Evolutionary conservation across 2,329 filamentous ascomycete genomes (phyloP).

Genomic region (Ascochyta lentis): DNA sequence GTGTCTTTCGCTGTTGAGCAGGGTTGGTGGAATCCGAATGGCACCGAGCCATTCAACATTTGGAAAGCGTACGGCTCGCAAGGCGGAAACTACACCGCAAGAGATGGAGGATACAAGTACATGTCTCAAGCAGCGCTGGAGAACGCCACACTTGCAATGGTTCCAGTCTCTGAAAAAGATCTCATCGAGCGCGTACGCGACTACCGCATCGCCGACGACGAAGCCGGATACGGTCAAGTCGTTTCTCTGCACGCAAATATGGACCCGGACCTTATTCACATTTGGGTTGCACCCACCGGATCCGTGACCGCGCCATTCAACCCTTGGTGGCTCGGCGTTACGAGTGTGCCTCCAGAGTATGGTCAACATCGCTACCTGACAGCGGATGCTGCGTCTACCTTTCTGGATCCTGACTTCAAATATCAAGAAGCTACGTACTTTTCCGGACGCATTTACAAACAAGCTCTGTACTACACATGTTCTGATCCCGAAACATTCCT

Average conservation of each 20-base stretch:
- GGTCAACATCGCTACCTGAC: constrained; percentile 47
- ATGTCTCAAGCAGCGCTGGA: constrained; percentile 48
- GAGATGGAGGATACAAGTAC: constrained; percentile 47
- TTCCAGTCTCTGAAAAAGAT: constrained; percentile 58
- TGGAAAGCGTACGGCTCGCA: constrained; percentile 45
- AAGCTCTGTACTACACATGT: constrained; percentile 41
- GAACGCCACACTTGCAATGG: constrained; percentile 50
- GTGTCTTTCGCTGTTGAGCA: constrained; percentile 46
- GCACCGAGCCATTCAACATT: constrained; percentile 45
- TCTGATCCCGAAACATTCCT: constrained; percentile 32
- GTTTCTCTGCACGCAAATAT: constrained; percentile 34
- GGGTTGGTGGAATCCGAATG: constrained; percentile 45
- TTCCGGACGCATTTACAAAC: constrained; percentile 38
- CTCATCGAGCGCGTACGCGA: constrained; percentile 52
- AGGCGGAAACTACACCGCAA: constrained; percentile 36
- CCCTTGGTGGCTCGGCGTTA: constrained; percentile 47
- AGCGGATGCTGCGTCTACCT: constrained; percentile 41
- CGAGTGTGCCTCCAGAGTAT: constrained; percentile 39
- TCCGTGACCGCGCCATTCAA: constrained; percentile 46
- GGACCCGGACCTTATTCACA: constrained; percentile 41
- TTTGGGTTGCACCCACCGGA: constrained; percentile 45
- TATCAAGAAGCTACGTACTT: constrained; percentile 39
- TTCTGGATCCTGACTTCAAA: constrained; percentile 45
- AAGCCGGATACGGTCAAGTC: constrained; percentile 48
- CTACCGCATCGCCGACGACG: constrained; percentile 45